Evolutionary conservation across 768 basidiomycete genomes (phyloP), one percentile per base, ranked within the genome.

Genomic region (Hygrophorus russula): DNA sequence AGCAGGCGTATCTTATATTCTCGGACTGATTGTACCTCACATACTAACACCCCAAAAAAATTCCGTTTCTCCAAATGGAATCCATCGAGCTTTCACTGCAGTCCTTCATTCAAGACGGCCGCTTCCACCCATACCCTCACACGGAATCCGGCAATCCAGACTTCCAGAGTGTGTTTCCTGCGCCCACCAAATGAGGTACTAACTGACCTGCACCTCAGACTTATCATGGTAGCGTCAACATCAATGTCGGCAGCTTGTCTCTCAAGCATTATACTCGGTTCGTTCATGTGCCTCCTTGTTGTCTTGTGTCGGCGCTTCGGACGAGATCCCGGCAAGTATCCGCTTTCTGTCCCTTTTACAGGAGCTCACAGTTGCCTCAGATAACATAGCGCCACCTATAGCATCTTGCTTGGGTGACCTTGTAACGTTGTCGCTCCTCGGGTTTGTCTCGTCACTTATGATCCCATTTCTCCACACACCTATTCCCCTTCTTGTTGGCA

Each of bases 361-460:
- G 27, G 18, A n/a, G 8, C 19, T 24, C 13, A 34, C 5, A 28
- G 12, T 8, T 39, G 30, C 32, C 35, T 5, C 54, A 90, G 92
- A 96, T 57, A 99, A 99, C 59, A 93, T 98, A 51, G 86, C 93
- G 1, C 89, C 96, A 0, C 92, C 96, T 0, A 71, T 98, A 7
- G 96, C 96, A 0, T 78, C 90, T 2, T 90, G 88, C 53, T 71
- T 98, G 2, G 94, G 96, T 4, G 96, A 98, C 55, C 71, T 99
- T 28, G 71, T 98, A 39, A 94, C 94, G 0, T 76, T 99, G 38
- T 71, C 79, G 46, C 78, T 97, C 43, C 66, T 98, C 19, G 87
- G 83, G n/a, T 45, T 65, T 13, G 68, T 82, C n/a, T 81, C 87
- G 5, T 73, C 82, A 2, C 47, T 76, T n/a, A 72, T 94, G 46